A percentile compares a stretch with the other conserved stretches of the same genome.
These are phyloP conservation scores for Chiua virens DNA, from an alignment of 768 basidiomycete genomes.

Conservation along the genomic window DNA sequence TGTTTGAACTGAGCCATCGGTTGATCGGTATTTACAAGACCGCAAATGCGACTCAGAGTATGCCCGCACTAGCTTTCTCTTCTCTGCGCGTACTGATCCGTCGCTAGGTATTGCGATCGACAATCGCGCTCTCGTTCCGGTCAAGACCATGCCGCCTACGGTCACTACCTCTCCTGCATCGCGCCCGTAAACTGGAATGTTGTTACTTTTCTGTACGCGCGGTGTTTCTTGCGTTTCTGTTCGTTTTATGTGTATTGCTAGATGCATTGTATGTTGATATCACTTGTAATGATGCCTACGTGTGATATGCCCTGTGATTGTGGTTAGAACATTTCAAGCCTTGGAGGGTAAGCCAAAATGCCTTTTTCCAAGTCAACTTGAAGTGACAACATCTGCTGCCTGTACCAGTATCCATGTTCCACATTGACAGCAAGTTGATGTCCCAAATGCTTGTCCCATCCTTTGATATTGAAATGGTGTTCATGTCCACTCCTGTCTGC, in stretches of 20 bases:
- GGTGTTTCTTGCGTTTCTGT: neutral
- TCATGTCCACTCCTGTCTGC: too few species aligned
- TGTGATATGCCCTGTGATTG: too few species aligned
- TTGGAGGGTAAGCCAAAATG: too few species aligned
- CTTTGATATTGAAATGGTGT: too few species aligned
- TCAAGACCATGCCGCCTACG: slow-evolving; percentile 1
- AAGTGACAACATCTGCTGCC: too few species aligned
- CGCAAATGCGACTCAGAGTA: slow-evolving; percentile 82
- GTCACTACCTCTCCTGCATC: slow-evolving; percentile 2
- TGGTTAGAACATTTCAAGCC: too few species aligned
- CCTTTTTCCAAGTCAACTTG: too few species aligned
- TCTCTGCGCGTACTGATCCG: neutral
- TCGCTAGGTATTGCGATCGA: slow-evolving; percentile 73
- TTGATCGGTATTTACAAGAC: slow-evolving; percentile 99
- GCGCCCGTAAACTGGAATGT: neutral
- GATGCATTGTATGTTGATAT: slow-evolving; percentile 1
- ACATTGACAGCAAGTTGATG: too few species aligned
- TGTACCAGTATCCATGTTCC: too few species aligned
- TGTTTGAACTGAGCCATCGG: slow-evolving; percentile 98
- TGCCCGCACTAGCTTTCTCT: slow-evolving; percentile 14
- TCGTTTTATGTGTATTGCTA: neutral
- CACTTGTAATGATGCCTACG: slow-evolving; percentile 8
- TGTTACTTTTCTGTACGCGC: slow-evolving; percentile 1
- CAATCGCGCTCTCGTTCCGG: slow-evolving; percentile 56
- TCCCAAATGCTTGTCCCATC: too few species aligned